Evolutionary conservation across 345 rosid genomes (phyloP), one percentile per base, ranked within the genome.

Genomic region (Lepidium didymum): DNA sequence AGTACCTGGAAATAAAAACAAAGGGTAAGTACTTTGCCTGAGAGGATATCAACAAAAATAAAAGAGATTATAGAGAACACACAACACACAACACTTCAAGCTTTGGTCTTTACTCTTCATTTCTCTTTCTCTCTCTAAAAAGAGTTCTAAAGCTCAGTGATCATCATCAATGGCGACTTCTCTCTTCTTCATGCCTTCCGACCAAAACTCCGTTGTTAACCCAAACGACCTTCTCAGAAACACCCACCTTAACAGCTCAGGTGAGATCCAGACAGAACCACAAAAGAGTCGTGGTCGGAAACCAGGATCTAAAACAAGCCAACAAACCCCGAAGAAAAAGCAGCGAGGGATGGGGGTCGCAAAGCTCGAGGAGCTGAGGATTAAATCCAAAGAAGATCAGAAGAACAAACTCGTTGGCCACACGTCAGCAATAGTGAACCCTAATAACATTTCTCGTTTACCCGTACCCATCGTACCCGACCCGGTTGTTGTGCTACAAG

Each of bases 261-360:
- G 40, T 21, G 71, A 72, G 71, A 54, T 59, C 81, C 67, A 18
- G 67, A 19, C 60, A 50, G 67, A 47, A 16, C 55, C 68, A 10
- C 66, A 42, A 10, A 69, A 56, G 58, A 69, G n/a, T 41, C 62
- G 80, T 38, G 81, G 75, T 56, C 78, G 63, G 29, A 80, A 71
- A 63, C 75, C 75, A 1, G 79, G 75, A 51, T 65, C 62, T 6
- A 75, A 23, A 33, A 27, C 74, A 58, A 33, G 11, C 25, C 62
- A 66, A 40, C 62, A 59, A 52, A 67, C 51, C 25, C 87, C 71
- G 50, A 91, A 85, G 82, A 85, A 84, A 66, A 69, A 16, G 58
- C 79, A 70, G 0, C 82, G 98, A 69, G 98, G 98, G 2, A 85
- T 86, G 89, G 98, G 98, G 5, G 85, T 92, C 36, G 95, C 83